phyloP scores from a whole-genome alignment of 148 eudicot genomes.

The Rhododendron kiyosumense region DNA sequence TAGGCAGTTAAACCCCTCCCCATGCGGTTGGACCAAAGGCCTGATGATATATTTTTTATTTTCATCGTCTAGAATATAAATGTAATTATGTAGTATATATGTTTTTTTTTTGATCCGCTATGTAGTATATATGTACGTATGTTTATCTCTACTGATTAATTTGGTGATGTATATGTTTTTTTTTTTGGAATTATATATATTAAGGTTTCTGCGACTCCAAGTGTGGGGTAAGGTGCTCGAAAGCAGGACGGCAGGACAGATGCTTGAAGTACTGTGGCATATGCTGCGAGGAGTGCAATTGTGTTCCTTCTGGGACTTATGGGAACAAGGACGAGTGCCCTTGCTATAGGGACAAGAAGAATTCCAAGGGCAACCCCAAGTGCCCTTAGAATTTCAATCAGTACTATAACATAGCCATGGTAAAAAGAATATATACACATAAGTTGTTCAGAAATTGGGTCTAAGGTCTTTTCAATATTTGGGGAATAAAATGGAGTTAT shows the following conservation, averaged over 20 bases:
- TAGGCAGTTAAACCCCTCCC: too few species aligned
- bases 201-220: slow-evolving; percentile 24
- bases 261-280: slow-evolving; percentile 43
- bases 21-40: not conserved
- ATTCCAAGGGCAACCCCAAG: slow-evolving; percentile 48
- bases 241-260: slow-evolving; percentile 19
- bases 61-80: not conserved
- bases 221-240: slow-evolving; percentile 39
- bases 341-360: slow-evolving; percentile 53
- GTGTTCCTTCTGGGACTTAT: slow-evolving; percentile 53
- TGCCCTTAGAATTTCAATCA: slow-evolving; percentile 33
- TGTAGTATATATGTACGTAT: not conserved
- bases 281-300: slow-evolving; percentile 41
- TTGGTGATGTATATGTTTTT: not conserved
- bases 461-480: not conserved
- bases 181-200: not conserved
- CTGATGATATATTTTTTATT: not conserved
- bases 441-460: not conserved
- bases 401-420: not conserved
- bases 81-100: not conserved
- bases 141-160: not conserved
- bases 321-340: slow-evolving; percentile 68
- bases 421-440: not conserved
- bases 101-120: too few species aligned
- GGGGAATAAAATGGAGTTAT: not conserved